Evolutionary conservation across 2,329 filamentous ascomycete genomes (phyloP), one percentile per base, ranked within the genome.

Genomic region (Arthrobotrys megalospora): DNA sequence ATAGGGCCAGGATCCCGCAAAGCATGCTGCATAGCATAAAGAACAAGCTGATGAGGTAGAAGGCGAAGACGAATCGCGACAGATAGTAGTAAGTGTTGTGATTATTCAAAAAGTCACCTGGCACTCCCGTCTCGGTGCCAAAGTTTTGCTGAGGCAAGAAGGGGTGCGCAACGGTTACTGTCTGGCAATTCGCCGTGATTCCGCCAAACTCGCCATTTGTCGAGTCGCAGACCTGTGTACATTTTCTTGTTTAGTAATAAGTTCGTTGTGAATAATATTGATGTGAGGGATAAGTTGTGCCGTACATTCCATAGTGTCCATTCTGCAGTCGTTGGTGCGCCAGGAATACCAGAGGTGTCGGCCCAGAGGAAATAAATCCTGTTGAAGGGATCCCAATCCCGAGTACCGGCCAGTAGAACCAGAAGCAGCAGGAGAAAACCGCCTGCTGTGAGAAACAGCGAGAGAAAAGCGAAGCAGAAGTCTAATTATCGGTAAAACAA

Each of bases 231-330:
- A 75, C 53, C 60, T 67, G 19, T 82, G 85, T 73, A 84, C 88
- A 87, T 87, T 87, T 66, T 89, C 83, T 80, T 92, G 90, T 36
- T 84, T 82, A 36, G 55, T 1, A 90, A 90, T 88, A 0, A 82
- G 80, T 1, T 84, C 84, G 19, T 88, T 90, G 81, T 88, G 11
- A 32, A 32, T 19, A 32, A 32, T 19, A 16, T 67, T 43, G 1
- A 89, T 84, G 0, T 82, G 82, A 77, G 88, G 85, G 93, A 97
- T 85, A 34, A 86, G 86, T 34, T 11, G 65, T 90, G 89, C 85
- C 94, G 97, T 79, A 96, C 87, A 84, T 92, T 91, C 87, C 96
- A 96, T 85, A 92, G 97, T 41, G 94, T 96, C 95, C 95, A 98
- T 85, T 95, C 91, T 11, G 93, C 91, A 16, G 88, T 82, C 63